Evolutionary conservation across 2,329 filamentous ascomycete genomes (phyloP), one percentile per base, ranked within the genome.

Genomic region (Oidium heveae): DNA sequence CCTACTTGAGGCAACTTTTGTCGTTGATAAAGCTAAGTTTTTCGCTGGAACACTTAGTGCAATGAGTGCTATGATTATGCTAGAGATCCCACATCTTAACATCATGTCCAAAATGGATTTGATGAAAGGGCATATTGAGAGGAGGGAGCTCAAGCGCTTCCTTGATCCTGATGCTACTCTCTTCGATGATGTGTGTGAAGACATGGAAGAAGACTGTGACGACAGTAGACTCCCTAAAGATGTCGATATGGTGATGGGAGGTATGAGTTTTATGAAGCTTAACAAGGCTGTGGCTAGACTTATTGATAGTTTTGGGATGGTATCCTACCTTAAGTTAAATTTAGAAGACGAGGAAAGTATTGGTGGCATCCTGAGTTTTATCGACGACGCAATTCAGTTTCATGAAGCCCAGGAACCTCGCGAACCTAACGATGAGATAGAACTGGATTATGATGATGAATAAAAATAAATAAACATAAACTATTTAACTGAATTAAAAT

Each of bases 51-150:
- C 91, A 0, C 72, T 98, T 57, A 91, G 84, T 65, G 91, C 91
- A 59, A 96, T 98, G 91, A 93, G 85, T 63, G 88, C 91, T 59
- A 98, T 98, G 91, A 79, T 98, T 63, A 91, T 96, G 86, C 77
- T 98, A 58, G 91, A 96, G 69, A 79, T 96, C 59, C 91, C 91
- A 4, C 91, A 98, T 66, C 79, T 98, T 65, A 98, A 98, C 66
- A 83, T 98, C 57, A 71, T 98, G 55, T 93, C 84, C 65, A 98
- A 98, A 71, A 96, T 96, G 88, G 91, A 98, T 66, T 76, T 96
- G 57, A 80, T 96, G 60, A 91, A 91, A 66, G 86, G 85, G 41
- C 85, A 91, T 67, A 77, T 96, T 28, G 80, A 81, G 56, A 86
- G 86, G 68, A 83, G 83, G 66, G 87, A 96, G 61, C 66, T 98